Percentiles rank a stretch among this genome's conserved stretches.
These are phyloP conservation scores for Fraxinus dipetala DNA, from an alignment of 305 asterid genomes.

Conservation along the genomic window DNA sequence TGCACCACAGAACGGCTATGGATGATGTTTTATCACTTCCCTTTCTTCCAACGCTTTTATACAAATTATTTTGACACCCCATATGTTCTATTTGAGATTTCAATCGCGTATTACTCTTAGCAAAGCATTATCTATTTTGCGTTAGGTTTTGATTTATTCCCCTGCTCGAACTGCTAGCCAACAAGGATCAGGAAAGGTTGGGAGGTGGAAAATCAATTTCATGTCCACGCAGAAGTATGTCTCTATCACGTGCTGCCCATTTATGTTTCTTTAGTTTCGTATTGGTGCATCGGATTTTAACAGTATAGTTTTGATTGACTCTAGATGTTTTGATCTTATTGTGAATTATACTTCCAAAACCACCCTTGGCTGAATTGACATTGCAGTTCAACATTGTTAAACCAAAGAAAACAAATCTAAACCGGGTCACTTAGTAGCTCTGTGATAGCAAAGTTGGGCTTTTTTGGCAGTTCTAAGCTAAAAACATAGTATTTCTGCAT, in stretches of 20 bases:
- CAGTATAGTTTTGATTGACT: neutral
- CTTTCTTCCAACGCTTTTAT: neutral
- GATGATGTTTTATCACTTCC: neutral
- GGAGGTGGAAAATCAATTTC: slow-evolving; percentile 85
- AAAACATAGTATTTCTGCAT: neutral
- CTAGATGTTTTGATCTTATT: neutral
- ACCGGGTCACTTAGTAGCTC: neutral
- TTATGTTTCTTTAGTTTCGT: neutral
- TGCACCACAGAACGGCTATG: neutral
- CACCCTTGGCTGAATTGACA: neutral
- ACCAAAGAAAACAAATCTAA: neutral
- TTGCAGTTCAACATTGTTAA: neutral
- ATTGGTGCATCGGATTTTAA: neutral
- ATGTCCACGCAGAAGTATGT: slow-evolving; percentile 80
- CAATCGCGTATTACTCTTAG: neutral
- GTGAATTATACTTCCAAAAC: neutral
- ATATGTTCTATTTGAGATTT: neutral
- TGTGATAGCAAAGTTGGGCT: neutral
- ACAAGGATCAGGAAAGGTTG: slow-evolving; percentile 95
- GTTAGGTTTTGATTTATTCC: slow-evolving; percentile 55
- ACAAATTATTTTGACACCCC: neutral
- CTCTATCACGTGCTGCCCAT: neutral
- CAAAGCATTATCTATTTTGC: neutral
- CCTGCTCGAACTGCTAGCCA: slow-evolving; percentile 92
- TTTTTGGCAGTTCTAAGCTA: neutral